Conservation (phyloP, 2,329 filamentous ascomycete species). For the Colletotrichum paranaense region DNA sequence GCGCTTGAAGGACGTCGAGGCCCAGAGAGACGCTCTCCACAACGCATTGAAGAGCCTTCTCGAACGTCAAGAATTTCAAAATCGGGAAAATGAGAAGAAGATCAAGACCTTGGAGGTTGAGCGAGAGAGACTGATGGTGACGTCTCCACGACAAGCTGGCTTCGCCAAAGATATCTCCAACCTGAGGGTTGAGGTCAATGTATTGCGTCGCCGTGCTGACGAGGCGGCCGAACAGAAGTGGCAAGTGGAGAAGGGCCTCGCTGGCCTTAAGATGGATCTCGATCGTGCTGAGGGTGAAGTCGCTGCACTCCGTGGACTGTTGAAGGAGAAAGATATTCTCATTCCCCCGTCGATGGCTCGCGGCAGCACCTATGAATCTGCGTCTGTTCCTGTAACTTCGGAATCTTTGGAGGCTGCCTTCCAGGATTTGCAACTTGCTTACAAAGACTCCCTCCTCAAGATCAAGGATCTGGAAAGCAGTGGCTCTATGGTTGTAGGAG, state of each 20-base stretch:
- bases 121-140: slow-evolving; percentile 76
- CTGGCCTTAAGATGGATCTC: slow-evolving; percentile 93
- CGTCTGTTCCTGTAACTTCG: slow-evolving; percentile 68
- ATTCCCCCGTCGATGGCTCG: slow-evolving; percentile 71
- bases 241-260: slow-evolving; percentile 91
- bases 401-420: slow-evolving; percentile 80
- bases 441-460: slow-evolving; percentile 73
- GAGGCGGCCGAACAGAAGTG: slow-evolving; percentile 96
- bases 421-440: slow-evolving; percentile 78
- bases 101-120: slow-evolving; percentile 82
- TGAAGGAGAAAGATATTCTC: slow-evolving; percentile 85
- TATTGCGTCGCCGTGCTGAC: slow-evolving; percentile 86
- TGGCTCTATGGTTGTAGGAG: slow-evolving; percentile 49
- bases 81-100: slow-evolving; percentile 84
- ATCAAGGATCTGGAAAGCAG: slow-evolving; percentile 72
- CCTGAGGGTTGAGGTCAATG: slow-evolving; percentile 85
- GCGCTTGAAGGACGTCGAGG: slow-evolving; percentile 90
- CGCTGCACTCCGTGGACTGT: slow-evolving; percentile 78
- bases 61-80: slow-evolving; percentile 86
- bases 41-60: slow-evolving; percentile 86
- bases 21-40: slow-evolving; percentile 93
- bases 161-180: slow-evolving; percentile 87
- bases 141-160: slow-evolving; percentile 78
- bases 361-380: slow-evolving; percentile 43
- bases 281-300: slow-evolving; percentile 97